Conservation (phyloP, 2,329 filamentous ascomycete genomes). For the Chaetomium olivaceum region DNA sequence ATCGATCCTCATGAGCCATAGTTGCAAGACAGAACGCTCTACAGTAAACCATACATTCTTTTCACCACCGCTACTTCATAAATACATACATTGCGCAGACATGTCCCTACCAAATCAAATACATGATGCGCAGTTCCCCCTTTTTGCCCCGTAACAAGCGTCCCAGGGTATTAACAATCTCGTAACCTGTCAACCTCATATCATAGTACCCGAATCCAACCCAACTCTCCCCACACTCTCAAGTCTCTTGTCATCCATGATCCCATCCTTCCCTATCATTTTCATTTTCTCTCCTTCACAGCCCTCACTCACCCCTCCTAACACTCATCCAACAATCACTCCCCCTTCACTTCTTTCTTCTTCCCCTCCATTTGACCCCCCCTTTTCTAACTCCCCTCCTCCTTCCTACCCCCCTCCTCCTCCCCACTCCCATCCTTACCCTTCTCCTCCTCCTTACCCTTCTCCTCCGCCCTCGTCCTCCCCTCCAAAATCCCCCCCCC, state of each 20-base stretch:
- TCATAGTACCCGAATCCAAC: too few species aligned
- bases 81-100: too few species aligned
- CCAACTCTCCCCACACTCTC: too few species aligned
- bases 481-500: slow-evolving; percentile 20
- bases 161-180: not conserved
- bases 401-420: too few species aligned
- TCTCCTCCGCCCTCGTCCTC: not conserved
- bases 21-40: not conserved
- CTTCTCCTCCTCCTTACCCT: too few species aligned
- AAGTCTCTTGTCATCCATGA: not conserved
- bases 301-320: not conserved
- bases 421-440: too few species aligned
- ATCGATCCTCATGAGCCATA: too few species aligned
- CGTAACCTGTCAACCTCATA: not conserved
- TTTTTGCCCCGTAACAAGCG: not conserved
- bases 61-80: not conserved
- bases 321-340: too few species aligned
- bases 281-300: not conserved
- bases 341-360: too few species aligned
- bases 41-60: not conserved
- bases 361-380: too few species aligned
- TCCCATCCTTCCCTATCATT: not conserved
- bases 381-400: too few species aligned
- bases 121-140: not conserved
- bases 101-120: not conserved